These are phyloP conservation scores for Colletotrichum eleusines DNA, from an alignment of 2,329 filamentous ascomycete genomes.

Conservation along the genomic window DNA sequence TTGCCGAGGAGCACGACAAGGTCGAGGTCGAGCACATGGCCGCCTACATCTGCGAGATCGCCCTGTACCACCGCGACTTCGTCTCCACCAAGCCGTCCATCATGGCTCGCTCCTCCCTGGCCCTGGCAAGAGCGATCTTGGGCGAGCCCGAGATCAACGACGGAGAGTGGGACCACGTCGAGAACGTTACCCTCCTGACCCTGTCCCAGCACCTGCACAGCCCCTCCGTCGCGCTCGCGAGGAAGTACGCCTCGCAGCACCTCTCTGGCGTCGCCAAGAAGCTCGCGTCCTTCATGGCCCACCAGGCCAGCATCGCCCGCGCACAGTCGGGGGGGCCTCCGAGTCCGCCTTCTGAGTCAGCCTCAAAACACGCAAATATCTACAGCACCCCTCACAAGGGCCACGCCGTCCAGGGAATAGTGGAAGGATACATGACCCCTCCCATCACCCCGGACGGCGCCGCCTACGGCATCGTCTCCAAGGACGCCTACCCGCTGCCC, in stretches of 20 bases:
- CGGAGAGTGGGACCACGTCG: constrained; percentile 80
- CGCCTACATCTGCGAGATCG: constrained; percentile 93
- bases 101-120: constrained; percentile 88
- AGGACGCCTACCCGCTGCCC: constrained; percentile 62
- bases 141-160: constrained; percentile 81
- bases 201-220: constrained; percentile 71
- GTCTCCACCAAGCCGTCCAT: constrained; percentile 92
- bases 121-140: constrained; percentile 87
- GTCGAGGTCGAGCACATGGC: constrained; percentile 95
- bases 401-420: constrained; percentile 69
- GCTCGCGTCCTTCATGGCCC: constrained; percentile 69
- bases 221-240: constrained; percentile 68
- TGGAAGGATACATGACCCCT: constrained; percentile 84
- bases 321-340: constrained; percentile 64
- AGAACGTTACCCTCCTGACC: constrained; percentile 73
- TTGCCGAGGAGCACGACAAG: constrained; percentile 83
- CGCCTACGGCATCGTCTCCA: constrained; percentile 62
- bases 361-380: constrained; percentile 68
- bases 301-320: constrained; percentile 68
- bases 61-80: constrained; percentile 96
- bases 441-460: constrained; percentile 85
- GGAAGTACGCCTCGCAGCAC: constrained; percentile 69
- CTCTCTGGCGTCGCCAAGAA: constrained; percentile 66
- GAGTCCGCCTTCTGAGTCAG: constrained; percentile 68
- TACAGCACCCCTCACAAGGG: constrained; percentile 86